These are phyloP conservation scores for Russula sp. DNA, from an alignment of 768 basidiomycete species.

Conservation along the genomic window DNA sequence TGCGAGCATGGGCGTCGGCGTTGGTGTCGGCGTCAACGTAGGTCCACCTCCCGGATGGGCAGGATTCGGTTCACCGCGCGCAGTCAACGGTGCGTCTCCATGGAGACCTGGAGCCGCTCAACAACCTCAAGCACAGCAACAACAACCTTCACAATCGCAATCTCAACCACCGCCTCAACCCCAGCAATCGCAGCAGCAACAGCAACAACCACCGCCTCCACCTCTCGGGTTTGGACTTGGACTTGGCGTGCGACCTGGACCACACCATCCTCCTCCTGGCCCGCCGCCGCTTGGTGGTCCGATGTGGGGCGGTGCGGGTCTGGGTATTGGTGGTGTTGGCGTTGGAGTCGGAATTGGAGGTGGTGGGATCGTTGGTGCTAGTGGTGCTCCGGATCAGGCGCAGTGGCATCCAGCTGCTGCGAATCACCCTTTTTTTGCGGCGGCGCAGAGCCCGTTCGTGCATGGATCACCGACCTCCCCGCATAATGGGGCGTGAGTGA, in stretches of 20 bases:
- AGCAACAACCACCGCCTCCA: slow-evolving; percentile 1
- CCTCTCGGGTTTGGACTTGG: slow-evolving; percentile 22
- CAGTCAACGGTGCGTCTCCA: slow-evolving; percentile 15
- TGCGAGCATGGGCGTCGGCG: slow-evolving; percentile 6
- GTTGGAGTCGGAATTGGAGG: slow-evolving; percentile 9
- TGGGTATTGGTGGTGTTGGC: slow-evolving; percentile 21
- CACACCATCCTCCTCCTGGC: slow-evolving; percentile 11
- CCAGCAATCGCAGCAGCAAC: neutral
- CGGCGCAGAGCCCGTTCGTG: slow-evolving; percentile 29
- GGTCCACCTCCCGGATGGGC: slow-evolving; percentile 22
- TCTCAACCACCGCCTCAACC: slow-evolving; percentile 3
- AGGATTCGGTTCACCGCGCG: slow-evolving; percentile 23
- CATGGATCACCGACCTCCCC: slow-evolving; percentile 31
- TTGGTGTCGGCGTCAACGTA: neutral
- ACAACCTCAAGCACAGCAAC: neutral
- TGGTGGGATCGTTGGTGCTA: slow-evolving; percentile 8
- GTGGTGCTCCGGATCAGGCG: slow-evolving; percentile 17
- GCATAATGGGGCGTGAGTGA: slow-evolving; percentile 27
- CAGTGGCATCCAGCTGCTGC: slow-evolving; percentile 25
- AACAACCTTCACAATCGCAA: neutral
- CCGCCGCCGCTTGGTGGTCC: slow-evolving; percentile 13
- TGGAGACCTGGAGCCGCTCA: slow-evolving; percentile 8
- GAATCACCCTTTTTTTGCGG: slow-evolving; percentile 23
- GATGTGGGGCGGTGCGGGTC: slow-evolving; percentile 26
- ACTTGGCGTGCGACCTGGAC: slow-evolving; percentile 18